Base-by-base conservation (phyloP, 129 eudicot genomes). In the Tagetes patula region DNA sequence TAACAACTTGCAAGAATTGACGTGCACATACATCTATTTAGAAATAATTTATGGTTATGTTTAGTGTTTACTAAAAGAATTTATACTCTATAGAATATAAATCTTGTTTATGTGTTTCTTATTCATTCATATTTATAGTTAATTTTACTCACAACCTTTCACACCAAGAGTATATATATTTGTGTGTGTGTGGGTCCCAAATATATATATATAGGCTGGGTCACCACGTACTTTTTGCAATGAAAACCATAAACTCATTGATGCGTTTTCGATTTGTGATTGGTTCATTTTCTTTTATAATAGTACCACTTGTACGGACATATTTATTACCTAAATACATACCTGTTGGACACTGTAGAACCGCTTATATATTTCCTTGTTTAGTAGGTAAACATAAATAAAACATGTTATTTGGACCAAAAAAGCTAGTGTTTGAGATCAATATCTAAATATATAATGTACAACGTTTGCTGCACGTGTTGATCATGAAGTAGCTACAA, bases 231-330 rank as follows among this genome's bases (percentile, higher is more conserved):
- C 72, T 60, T 67, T 72, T 60, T 39, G 58, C 0, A 49, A 61
- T 60, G 75, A 68, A 58, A 74, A 69, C 69, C 27, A 69, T 74
- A 58, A 50, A 27, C 43, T 52, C 5, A 20, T 10, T 43, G 0
- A 71, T 88, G 88, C 69, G 95, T 81, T 85, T 88, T 85, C 95
- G 88, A 52, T 5, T 27, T 85, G 79, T 65, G 9, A 88, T 88
- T 88, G 95, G 90, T 41, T 75, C 10, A 9, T 68, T 46, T 33
- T 39, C 30, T 72, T 55, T 14, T 71, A 33, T 42, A 11, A 63
- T 43, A 33, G 77, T 80, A 76, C 89, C 30, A 36, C 2, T 11
- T 38, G 75, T 67, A 76, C 75, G 63, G 70, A 43, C 38, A 13
- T 8, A 8, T 34, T 75, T 43, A 65, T 45, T 12, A 45, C 71